Conservation (phyloP, 192 early-diverging fungal genomes). For the Thamnidium elegans region DNA sequence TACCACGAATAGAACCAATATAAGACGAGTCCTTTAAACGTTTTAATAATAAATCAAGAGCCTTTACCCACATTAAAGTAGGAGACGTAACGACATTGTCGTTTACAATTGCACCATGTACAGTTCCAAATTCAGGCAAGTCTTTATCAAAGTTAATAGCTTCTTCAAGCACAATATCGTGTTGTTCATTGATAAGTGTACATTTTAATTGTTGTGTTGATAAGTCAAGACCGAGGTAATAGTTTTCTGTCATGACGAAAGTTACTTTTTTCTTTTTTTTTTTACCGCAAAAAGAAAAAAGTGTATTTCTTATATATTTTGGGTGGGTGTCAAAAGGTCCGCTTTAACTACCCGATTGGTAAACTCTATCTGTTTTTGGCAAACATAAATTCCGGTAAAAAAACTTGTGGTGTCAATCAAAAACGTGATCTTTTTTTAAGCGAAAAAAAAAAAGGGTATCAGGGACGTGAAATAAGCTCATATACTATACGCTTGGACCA, state of each 20-base stretch:
- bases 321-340: too few relatives aligned
- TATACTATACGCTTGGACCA: too few relatives aligned
- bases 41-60: slow-evolving; percentile 60
- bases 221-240: slow-evolving; percentile 69
- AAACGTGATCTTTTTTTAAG: too few relatives aligned
- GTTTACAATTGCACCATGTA: slow-evolving; percentile 44
- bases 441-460: too few relatives aligned
- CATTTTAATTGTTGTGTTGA: slow-evolving; percentile 79
- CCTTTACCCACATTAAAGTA: slow-evolving; percentile 76
- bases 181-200: slow-evolving; percentile 43
- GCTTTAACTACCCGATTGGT: too few relatives aligned
- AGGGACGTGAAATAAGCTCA: too few relatives aligned
- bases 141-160: slow-evolving; percentile 62
- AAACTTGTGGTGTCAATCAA: too few relatives aligned
- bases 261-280: too few relatives aligned
- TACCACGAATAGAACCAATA: slow-evolving; percentile 38
- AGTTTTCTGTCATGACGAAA: neutral
- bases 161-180: slow-evolving; percentile 41
- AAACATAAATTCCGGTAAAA: too few relatives aligned
- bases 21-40: slow-evolving; percentile 35
- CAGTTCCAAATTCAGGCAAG: slow-evolving; percentile 54
- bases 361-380: too few relatives aligned
- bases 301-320: too few relatives aligned
- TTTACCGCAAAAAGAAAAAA: too few relatives aligned
- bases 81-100: slow-evolving; percentile 62